phyloP scores from a whole-genome alignment of 2,329 filamentous ascomycete genomes.

The Aspergillus tanneri region DNA sequence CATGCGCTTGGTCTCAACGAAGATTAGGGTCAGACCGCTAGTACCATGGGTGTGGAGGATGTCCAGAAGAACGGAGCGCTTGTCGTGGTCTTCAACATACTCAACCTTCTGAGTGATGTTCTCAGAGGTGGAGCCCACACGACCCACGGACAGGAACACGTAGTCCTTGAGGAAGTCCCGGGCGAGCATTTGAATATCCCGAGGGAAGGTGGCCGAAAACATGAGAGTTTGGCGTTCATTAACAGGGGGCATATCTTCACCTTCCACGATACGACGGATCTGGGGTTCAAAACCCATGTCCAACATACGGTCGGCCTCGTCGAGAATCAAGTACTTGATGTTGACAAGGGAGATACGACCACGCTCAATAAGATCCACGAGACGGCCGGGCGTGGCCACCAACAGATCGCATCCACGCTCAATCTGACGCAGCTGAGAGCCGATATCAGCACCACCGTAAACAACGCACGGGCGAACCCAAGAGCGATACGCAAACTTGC shows the following conservation, averaged over 20 bases:
- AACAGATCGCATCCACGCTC: conserved; percentile 96
- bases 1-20: conserved; percentile 99
- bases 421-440: conserved; percentile 95
- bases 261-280: conserved; percentile 97
- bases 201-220: conserved; percentile 99
- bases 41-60: conserved; percentile 89
- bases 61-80: conserved; percentile 94
- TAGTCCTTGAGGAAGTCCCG: conserved; percentile 99
- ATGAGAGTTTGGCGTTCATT: conserved; percentile 92
- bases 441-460: conserved; percentile 98
- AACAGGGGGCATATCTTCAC: conserved; percentile 92
- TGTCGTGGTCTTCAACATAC: conserved; percentile 95
- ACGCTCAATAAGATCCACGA: conserved; percentile 97
- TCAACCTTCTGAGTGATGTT: conserved; percentile 99
- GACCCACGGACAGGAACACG: conserved; percentile 96
- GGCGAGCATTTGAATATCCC: conserved; percentile 98
- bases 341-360: conserved; percentile 95
- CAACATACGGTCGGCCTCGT: conserved; percentile 99
- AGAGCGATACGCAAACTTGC: conserved; percentile 98
- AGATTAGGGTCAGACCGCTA: conserved; percentile 87
- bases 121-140: conserved; percentile 98
- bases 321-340: conserved; percentile 98
- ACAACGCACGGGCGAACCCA: conserved; percentile 99
- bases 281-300: conserved; percentile 99
- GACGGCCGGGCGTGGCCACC: conserved; percentile 93